Base-by-base conservation (phyloP, 306 rosid species). In the Gynostemma pentaphyllum region DNA sequence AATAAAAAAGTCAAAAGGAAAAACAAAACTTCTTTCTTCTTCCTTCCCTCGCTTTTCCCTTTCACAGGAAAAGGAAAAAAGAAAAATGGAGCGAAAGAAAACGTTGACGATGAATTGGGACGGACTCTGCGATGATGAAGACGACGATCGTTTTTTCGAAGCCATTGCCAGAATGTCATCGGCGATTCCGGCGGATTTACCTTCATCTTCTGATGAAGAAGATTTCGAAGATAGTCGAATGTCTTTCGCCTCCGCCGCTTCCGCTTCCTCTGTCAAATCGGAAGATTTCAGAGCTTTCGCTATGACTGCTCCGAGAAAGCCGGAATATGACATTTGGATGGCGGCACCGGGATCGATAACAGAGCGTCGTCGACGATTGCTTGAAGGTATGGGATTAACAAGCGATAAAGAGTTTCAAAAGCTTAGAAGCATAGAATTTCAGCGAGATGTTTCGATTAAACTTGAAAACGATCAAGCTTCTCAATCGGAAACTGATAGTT, bases 311-410 rank as follows among this genome's bases (percentile, higher is more conserved):
- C 62, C 53, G 12, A 1, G 30, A 28, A 15, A 41, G 9, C 79
- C 75, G 2, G 72, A 87, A 63, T 87, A 90, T 21, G 78, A 87
- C 61, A 30, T 87, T 16, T 90, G 96, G 97, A 87, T 85, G 90
- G 79, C 81, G 1, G 73, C 86, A 0, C 97, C 91, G 0, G 87
- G 84, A 14, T 87, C 94, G 8, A 83, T 90, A 26, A 72, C 72
- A 0, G 91, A 85, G 11, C 83, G 97, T 2, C 59, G 96, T 9
- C 56, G 51, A 16, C 72, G 70, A 9, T 68, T 90, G 52, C 78
- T 90, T 0, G 81, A 80, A 2, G 87, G 85, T 42, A 86, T 89
- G 95, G 89, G 95, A 9, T 68, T 89, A 11, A 70, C 76, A 12
- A 69, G 51, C 11, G 80, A 78, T 18, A 85, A 74, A 41, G 82